Evolutionary conservation across 1,284 basidiomycete species (phyloP), one percentile per base, ranked within the genome.

Genomic region (Apiotrichum gamsii): DNA sequence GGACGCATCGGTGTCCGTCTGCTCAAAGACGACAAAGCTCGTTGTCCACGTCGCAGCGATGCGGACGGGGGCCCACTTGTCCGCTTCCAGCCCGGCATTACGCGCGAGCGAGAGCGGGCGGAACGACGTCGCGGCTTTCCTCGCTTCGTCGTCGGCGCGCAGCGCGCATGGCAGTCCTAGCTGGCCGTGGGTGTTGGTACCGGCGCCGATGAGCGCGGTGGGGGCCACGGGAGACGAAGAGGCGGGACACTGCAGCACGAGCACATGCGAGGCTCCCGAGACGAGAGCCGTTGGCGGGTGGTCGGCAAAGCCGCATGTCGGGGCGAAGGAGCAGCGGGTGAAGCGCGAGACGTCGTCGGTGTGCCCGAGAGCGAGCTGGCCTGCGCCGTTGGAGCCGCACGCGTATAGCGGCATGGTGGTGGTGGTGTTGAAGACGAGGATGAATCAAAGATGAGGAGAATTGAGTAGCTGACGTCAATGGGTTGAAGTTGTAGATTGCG

Each of bases 41-140:
- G 87, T 87, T 65, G 90, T 85, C 88, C 89, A 93, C 23, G 81
- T 78, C 1, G 83, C 79, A 6, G 81, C 80, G 34, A 90, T 58
- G 23, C 59, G 57, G 10, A 58, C 57, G 1, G 70, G 65, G 21
- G 56, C 51, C 58, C 64, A 72, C 6, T 47, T 49, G 3, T 54
- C 53, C 18, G 47, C 29, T n/a, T n/a, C n/a, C 32, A 45, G 36
- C 1, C 19, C 45, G 15, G 45, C 41, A 2, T 41, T 41, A 6
- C 45, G 25, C 47, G 36, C 28, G 23, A 51, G 60, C 21, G 45
- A 58, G n/a, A 66, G 33, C 2, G 51, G 39, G 34, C 59, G 65
- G 52, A 63, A 69, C 13, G 54, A 43, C 3, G 45, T 37, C 42
- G 57, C 55, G 5, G 60, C 49, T 15, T 45, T 46, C 3, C 48